Base-by-base conservation (phyloP, 164 flowering plant species). In the Vitis labrusca region DNA sequence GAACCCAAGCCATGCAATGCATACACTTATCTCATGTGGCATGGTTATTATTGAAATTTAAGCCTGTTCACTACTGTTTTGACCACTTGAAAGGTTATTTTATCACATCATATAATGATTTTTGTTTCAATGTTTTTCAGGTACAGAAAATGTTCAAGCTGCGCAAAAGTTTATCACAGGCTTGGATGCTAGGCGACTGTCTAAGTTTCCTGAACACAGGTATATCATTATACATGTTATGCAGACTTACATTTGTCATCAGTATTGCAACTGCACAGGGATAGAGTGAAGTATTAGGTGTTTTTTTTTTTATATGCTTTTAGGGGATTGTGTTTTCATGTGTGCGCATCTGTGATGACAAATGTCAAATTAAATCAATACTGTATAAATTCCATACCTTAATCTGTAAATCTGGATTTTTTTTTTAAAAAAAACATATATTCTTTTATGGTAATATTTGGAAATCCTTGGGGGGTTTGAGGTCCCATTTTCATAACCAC, bases 141-240 rank as follows among this genome's bases (percentile, higher is more conserved):
- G 94, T 47, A 11, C 84, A 2, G 98, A 96, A 66, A 80, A 90
- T 81, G 84, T 96, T 72, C 97, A 91, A 78, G 92, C 91, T 58
- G 89, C 98, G 51, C 99, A 96, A 66, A 96, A 86, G 64, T 96
- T 65, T 68, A 88, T 96, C 50, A 89, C 98, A 3, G 99, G 99
- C 62, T 85, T 96, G 86, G 99, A 96, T 77, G 97, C 99, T 37
- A 83, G 99, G 78, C 88, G 99, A 48, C 57, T 96, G 66, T 79
- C 99, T 15, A 96, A 96, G 80, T 83, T 86, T 56, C 85, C 97
- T 54, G 99, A 93, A 66, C 75, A 89, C 65, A 96, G 99, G 99
- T 96, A 80, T 44, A n/a, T 51, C 9, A 49, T 67, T 50, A 15
- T 49, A 13, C 6, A 47, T 50, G 70, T 54, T 5, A 47, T 23